Percentiles rank a stretch among this genome's conserved stretches.
Conservation (phyloP, 1,284 basidiomycete species). For the Paramarasmius palmivorus region DNA sequence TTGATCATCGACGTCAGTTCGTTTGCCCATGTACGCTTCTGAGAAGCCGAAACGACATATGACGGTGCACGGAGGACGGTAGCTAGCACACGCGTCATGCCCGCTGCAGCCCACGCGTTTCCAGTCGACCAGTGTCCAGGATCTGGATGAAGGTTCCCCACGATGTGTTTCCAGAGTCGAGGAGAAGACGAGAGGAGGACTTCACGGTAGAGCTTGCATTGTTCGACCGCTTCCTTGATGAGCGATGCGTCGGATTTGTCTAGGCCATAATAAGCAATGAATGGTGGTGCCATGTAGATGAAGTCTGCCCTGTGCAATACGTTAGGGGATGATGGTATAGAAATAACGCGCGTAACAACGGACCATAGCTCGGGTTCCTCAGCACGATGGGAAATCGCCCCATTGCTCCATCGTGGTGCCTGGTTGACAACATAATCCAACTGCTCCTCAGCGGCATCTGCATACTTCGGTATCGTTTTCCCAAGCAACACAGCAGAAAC, state of each 20-base stretch:
- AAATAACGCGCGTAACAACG: background rate
- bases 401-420: slow-evolving; percentile 45
- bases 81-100: slow-evolving; percentile 46
- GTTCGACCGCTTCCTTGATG: no score
- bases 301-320: no score
- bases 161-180: background rate
- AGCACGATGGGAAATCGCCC: slow-evolving; percentile 51
- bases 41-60: background rate
- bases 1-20: slow-evolving; percentile 39
- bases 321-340: no score
- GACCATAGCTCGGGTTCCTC: slow-evolving; percentile 44
- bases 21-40: no score
- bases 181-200: no score
- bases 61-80: slow-evolving; percentile 27
- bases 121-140: slow-evolving; percentile 55
- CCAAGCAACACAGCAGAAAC: slow-evolving; percentile 39
- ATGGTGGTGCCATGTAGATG: no score
- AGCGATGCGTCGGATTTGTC: no score
- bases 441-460: slow-evolving; percentile 28
- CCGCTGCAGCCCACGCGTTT: slow-evolving; percentile 41
- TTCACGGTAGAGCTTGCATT: no score
- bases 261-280: no score
- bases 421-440: slow-evolving; percentile 34
- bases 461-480: slow-evolving; percentile 27
- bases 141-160: background rate